Evolutionary conservation across 2,329 filamentous ascomycete species (phyloP), one percentile per base, ranked within the genome.

Genomic region (Albophoma yamanashiensis): DNA sequence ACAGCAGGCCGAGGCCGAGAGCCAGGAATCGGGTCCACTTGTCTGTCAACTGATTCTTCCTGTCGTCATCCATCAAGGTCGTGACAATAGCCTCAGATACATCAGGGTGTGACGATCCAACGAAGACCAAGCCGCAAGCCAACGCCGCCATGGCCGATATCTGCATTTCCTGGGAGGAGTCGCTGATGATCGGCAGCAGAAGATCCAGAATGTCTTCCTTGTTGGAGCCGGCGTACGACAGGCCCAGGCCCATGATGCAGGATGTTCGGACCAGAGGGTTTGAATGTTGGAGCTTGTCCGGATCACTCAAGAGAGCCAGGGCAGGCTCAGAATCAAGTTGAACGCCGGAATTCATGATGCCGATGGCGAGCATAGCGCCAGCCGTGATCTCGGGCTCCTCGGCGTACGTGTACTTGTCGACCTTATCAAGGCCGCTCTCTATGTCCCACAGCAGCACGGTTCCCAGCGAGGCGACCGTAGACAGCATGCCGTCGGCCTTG

Each of bases 1-100:
- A 99, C 36, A 99, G 81, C 34, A 99, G 82, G 1, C 93, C 94
- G 63, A 99, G 82, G 64, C 94, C 94, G 50, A 99, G 87, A 25
- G 91, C 92, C 78, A 99, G 89, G 78, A 99, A 99, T 22, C 94
- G 87, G 39, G 92, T 94, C 94, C 94, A 99, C 77, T 97, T 99
- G 76, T 97, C 91, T 67, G 95, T 97, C 62, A 99, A 80, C 73
- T 96, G 92, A 69, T 84, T 88, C 76, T 89, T 89, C 60, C 92
- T 86, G 62, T 97, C 93, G 61, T 97, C 93, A 66, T 99, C 94
- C 75, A 99, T 85, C 67, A 99, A 81, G 0, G 93, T 96, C 60
- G 89, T 91, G 59, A 97, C 88, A 67, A 99, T 94, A 12, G 92
- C 89, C 75, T 96, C 91, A 65, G 89, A 94, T 62, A 97, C 89